Conservation (phyloP, 2,329 filamentous ascomycete species). For the Pezizomycotina sp. region DNA sequence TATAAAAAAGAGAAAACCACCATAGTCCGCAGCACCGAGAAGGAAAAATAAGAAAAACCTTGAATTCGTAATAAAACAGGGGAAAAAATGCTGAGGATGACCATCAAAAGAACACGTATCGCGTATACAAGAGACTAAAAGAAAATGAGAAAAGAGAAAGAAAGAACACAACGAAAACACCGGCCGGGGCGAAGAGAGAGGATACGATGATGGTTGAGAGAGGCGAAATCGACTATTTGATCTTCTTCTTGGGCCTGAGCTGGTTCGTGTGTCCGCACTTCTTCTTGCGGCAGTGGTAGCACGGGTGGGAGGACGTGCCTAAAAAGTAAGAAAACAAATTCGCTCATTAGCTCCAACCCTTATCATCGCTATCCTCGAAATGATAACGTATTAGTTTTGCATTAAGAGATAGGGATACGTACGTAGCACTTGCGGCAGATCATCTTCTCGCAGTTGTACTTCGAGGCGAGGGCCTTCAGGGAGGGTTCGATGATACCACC, state of each 20-base stretch:
- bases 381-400: conserved; percentile 1
- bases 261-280: conserved; percentile 99
- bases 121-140: background rate
- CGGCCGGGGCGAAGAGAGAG: conserved; percentile 14
- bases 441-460: conserved; percentile 99
- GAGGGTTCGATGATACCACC: conserved; percentile 99
- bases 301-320: conserved; percentile 80
- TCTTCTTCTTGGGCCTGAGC: conserved; percentile 99
- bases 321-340: conserved; percentile 3
- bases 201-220: no score
- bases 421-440: conserved; percentile 99
- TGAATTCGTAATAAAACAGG: conserved; percentile 18
- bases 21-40: no score
- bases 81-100: conserved; percentile 15
- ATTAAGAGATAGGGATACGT: conserved; percentile 28
- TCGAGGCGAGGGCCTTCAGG: conserved; percentile 92
- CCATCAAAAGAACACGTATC: conserved; percentile 10
- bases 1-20: conserved; percentile 2
- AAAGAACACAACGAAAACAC: conserved; percentile 9
- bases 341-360: conserved; percentile 5
- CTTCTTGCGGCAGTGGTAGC: conserved; percentile 99
- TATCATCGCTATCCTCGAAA: background rate
- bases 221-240: conserved; percentile 71
- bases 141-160: background rate
- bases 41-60: conserved; percentile 17